Percentiles rank a stretch among this genome's conserved stretches.
phyloP scores from a whole-genome alignment of 257 asterid species.

The Solanum virginianum region DNA sequence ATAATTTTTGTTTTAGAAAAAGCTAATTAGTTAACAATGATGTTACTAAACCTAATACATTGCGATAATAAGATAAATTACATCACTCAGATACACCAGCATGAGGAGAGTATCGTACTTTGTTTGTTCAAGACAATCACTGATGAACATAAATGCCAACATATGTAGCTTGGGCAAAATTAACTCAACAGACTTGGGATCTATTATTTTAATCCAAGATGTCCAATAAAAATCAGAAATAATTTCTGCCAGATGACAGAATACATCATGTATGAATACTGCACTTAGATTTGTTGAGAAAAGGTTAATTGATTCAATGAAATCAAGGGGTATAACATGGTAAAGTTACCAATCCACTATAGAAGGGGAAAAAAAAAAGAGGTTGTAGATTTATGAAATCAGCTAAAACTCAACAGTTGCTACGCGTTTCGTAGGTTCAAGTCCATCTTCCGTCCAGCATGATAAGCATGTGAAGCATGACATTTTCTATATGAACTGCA shows the following conservation, averaged over 20 bases:
- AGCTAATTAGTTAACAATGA: neutral
- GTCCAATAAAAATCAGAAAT: neutral
- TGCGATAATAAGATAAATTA: neutral
- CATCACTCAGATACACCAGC: neutral
- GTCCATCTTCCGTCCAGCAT: neutral
- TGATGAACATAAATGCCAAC: neutral
- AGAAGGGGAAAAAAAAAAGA: neutral
- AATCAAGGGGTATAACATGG: neutral
- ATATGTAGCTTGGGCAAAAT: neutral
- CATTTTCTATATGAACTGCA: neutral
- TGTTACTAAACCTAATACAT: neutral
- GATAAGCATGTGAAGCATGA: neutral
- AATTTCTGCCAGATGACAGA: neutral
- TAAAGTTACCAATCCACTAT: neutral
- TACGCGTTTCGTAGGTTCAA: neutral
- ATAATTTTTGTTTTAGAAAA: neutral
- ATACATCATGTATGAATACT: neutral
- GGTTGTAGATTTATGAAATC: neutral
- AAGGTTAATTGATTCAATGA: neutral
- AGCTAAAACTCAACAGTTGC: neutral
- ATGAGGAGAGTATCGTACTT: neutral
- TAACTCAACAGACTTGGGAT: neutral
- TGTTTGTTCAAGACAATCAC: neutral
- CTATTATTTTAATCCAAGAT: neutral
- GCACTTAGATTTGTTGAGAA: neutral